Percentiles rank a stretch among this genome's conserved stretches.
Evolutionary conservation across 192 early-diverging fungal genomes (phyloP).

Genomic region (Coemansia javaensis): DNA sequence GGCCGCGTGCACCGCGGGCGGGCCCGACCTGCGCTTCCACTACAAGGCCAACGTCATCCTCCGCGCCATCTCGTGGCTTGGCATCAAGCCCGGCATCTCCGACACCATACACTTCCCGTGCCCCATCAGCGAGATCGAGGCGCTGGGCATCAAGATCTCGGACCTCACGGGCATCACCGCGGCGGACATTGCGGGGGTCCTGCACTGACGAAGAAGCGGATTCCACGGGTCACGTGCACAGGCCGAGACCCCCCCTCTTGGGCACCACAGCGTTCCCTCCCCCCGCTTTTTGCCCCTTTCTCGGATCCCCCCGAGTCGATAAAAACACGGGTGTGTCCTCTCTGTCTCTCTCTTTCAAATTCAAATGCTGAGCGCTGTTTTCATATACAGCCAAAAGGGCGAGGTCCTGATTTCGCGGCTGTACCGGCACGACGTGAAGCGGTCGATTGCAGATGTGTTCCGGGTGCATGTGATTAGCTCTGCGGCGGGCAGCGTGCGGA

Average conservation of each 20-base stretch:
- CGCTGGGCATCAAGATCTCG: constrained; percentile 43
- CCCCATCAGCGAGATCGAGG: constrained; percentile 35
- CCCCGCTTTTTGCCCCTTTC: background rate
- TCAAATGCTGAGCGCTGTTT: constrained; percentile 87
- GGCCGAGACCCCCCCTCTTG: too few relatives aligned
- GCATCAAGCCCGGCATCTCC: constrained; percentile 48
- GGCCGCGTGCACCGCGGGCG: constrained; percentile 29
- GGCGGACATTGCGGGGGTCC: background rate
- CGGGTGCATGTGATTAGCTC: constrained; percentile 95
- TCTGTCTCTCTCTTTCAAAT: background rate
- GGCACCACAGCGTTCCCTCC: too few relatives aligned
- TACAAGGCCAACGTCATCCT: constrained; percentile 50
- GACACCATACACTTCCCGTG: constrained; percentile 45
- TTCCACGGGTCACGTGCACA: too few relatives aligned
- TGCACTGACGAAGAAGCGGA: background rate
- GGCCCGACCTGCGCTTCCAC: constrained; percentile 33
- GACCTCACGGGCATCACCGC: constrained; percentile 32
- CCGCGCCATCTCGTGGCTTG: constrained; percentile 47
- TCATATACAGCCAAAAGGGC: constrained; percentile 98
- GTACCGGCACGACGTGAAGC: constrained; percentile 95
- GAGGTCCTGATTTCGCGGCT: constrained; percentile 95
- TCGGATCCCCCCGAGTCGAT: too few relatives aligned
- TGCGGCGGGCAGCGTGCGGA: constrained; percentile 66
- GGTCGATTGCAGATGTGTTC: constrained; percentile 93
- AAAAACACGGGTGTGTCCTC: background rate